These are phyloP conservation scores for Cystobasidium pallidum DNA, from an alignment of 1,284 basidiomycete genomes.

Conservation along the genomic window DNA sequence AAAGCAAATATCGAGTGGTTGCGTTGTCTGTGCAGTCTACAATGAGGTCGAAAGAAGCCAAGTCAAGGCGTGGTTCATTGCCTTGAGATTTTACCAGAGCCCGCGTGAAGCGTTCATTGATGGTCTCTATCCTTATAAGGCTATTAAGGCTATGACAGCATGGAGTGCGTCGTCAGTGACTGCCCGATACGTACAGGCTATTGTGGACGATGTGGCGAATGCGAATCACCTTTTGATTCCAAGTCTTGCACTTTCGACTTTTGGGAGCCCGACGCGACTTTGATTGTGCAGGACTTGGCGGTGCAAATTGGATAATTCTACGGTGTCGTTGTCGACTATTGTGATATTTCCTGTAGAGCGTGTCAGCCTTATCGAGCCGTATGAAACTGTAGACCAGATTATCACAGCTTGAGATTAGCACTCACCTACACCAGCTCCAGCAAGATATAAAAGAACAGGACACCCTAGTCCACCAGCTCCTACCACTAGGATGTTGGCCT, in stretches of 20 bases:
- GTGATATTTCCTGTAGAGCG: conserved; percentile 70
- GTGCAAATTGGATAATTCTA: conserved; percentile 91
- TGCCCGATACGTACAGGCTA: conserved; percentile 64
- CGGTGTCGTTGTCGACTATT: conserved; percentile 87
- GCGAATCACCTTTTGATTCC: conserved; percentile 52
- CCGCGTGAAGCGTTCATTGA: conserved; percentile 16
- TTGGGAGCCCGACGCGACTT: conserved; percentile 74
- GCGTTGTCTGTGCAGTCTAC: conserved; percentile 96
- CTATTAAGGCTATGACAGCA: conserved; percentile 32
- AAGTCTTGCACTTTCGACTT: conserved; percentile 75
- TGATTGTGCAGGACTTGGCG: conserved; percentile 89
- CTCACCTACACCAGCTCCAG: conserved; percentile 85
- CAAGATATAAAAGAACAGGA: conserved; percentile 91
- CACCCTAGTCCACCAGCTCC: conserved; percentile 97
- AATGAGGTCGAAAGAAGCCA: conserved; percentile 72
- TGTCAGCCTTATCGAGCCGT: background rate
- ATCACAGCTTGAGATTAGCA: conserved; percentile 28
- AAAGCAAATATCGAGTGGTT: conserved; percentile 87
- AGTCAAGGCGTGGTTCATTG: conserved; percentile 66
- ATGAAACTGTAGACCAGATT: background rate
- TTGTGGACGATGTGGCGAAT: conserved; percentile 68
- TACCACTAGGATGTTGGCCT: conserved; percentile 78
- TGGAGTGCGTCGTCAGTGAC: conserved; percentile 25
- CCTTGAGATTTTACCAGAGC: conserved; percentile 51
- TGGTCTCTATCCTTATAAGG: conserved; percentile 4